Base-by-base conservation (phyloP, 2,329 filamentous ascomycete species). In the Beauveria caledonica region DNA sequence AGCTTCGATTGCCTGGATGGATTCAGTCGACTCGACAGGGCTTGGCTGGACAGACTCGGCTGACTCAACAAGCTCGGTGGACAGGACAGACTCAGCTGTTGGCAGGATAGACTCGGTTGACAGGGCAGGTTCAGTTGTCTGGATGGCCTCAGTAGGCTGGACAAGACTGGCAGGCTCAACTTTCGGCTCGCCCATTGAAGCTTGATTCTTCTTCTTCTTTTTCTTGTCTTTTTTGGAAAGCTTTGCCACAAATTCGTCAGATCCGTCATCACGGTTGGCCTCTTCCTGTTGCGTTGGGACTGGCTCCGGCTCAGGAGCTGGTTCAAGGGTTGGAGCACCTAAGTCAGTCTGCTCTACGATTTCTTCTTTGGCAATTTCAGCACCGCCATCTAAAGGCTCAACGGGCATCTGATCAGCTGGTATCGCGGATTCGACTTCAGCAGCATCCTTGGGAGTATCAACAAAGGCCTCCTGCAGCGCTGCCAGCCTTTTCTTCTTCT, bases 401-500 rank as follows among this genome's bases (percentile, higher is more conserved):
- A 63, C 53, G 48, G 62, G 33, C 27, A 58, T 61, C 49, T 63
- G 6, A 4, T 57, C 54, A 23, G 10, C 29, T 4, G 29, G 13
- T 23, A 29, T n/a, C 42, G 29, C 29, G 2, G 19, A 13, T n/a
- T 46, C 58, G 23, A 51, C 63, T 58, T 65, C 64, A 25, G 64
- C 5, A 62, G 55, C 56, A 63, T 58, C 19, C 57, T 49, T 40
- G 13, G 60, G 33, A 25, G 46, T 19, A 5, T 51, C 52, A 10
- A 17, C 27, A 23, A 23, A 3, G 11, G 33, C 15, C 33, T 67
- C 67, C 46, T 67, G 66, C 11, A 67, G 54, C 21, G 60, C 64
- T 8, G 64, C 60, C 62, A 67, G 68, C 62, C 72, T 72, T 66
- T 69, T 72, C 66, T 68, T 72, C 54, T 70, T 73, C 61, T 69